These are phyloP conservation scores for Chaetoceros muelleri DNA, from an alignment of 108 stramenopile species.

Conservation along the genomic window DNA sequence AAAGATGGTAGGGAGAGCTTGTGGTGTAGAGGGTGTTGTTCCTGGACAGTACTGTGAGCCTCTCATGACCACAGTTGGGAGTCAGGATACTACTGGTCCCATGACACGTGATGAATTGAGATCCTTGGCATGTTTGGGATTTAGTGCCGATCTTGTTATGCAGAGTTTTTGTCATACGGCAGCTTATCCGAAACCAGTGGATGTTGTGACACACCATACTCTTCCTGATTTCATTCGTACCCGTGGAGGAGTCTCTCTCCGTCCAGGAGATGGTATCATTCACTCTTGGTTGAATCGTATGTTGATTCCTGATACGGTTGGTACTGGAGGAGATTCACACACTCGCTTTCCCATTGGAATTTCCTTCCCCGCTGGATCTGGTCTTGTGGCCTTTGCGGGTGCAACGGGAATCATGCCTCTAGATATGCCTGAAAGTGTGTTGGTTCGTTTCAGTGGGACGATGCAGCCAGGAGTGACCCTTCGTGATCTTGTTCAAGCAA, in stretches of 20 bases:
- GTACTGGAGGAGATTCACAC: slow-evolving; percentile 94
- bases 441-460: slow-evolving; percentile 83
- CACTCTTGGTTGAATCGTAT: slow-evolving; percentile 96
- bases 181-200: slow-evolving; percentile 95
- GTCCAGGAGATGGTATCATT: slow-evolving; percentile 95
- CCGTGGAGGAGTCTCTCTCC: slow-evolving; percentile 88
- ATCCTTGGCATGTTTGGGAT: slow-evolving; percentile 88
- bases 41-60: slow-evolving; percentile 94
- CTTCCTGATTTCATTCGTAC: slow-evolving; percentile 94
- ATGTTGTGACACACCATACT: slow-evolving; percentile 94
- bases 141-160: slow-evolving; percentile 92
- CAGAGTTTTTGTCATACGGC: slow-evolving; percentile 96
- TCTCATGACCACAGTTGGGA: slow-evolving; percentile 92
- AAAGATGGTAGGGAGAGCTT: slow-evolving; percentile 93
- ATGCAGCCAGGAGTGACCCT: slow-evolving; percentile 95
- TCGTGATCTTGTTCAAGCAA: slow-evolving; percentile 92
- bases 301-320: slow-evolving; percentile 94
- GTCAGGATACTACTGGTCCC: slow-evolving; percentile 94
- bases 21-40: slow-evolving; percentile 76
- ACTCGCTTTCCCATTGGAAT: slow-evolving; percentile 95
- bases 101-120: slow-evolving; percentile 95
- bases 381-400: slow-evolving; percentile 91
- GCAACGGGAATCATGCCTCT: slow-evolving; percentile 94
- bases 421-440: slow-evolving; percentile 92
- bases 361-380: slow-evolving; percentile 92